Conservation (phyloP, 148 eudicot genomes). For the Linanthus parryae region DNA sequence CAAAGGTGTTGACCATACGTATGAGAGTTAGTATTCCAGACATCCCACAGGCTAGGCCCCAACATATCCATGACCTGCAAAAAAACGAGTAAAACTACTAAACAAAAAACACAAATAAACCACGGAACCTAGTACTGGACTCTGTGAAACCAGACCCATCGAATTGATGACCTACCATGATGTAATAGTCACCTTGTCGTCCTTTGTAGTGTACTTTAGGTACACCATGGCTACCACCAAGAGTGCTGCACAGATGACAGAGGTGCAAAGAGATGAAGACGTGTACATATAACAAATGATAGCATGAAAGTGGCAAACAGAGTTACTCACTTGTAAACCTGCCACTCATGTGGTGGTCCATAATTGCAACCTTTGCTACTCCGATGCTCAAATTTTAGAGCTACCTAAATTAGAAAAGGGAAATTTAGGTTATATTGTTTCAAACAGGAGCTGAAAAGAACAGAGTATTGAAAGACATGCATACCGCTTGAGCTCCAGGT, state of each 20-base stretch:
- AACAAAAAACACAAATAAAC: too few relatives aligned
- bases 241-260: constrained; percentile 27
- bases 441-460: background rate
- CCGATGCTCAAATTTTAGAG: background rate
- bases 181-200: constrained; percentile 56
- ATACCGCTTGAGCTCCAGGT: constrained; percentile 5
- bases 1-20: too few relatives aligned
- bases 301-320: too few relatives aligned
- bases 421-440: background rate
- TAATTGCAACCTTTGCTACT: constrained; percentile 65
- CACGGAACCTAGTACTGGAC: too few relatives aligned
- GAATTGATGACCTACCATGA: constrained; percentile 38
- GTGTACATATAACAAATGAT: too few relatives aligned
- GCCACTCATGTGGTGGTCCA: constrained; percentile 75
- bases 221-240: constrained; percentile 82
- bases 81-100: constrained; percentile 3
- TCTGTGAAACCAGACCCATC: background rate
- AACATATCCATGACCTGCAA: constrained; percentile 95
- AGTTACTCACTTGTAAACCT: constrained; percentile 60
- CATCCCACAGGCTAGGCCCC: constrained; percentile 97
- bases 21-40: constrained; percentile 77
- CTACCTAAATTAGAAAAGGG: constrained; percentile 40
- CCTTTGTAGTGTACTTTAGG: constrained; percentile 78
- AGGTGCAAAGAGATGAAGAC: too few relatives aligned
- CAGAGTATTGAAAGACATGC: background rate